Evolutionary conservation across 768 basidiomycete genomes (phyloP), one percentile per base, ranked within the genome.

Genomic region (Pleurotus giganteus): DNA sequence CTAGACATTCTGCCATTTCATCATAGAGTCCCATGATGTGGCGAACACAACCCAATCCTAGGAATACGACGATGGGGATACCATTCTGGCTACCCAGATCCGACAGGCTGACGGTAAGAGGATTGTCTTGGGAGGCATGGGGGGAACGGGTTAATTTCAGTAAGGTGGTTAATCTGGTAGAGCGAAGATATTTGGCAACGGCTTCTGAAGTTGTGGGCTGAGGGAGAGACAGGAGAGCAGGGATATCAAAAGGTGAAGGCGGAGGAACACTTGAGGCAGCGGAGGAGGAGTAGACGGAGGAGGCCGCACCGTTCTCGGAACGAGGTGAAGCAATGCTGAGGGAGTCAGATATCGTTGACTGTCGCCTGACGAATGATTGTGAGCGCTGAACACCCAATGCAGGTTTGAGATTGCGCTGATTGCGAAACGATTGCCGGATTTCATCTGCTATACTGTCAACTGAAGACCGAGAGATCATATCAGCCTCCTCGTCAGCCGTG

Each of bases 11-110:
- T 3, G 96, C 96, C 84, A 98, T 89, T 66, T 99, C 96, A 67
- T 98, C 96, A 66, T 94, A 98, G 45, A 98, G 71, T 12, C 91
- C 94, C 80, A 97, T 89, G 55, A 98, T 81, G 69, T 98, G 94
- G 36, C 96, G 82, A 3, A 98, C 96, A 64, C 92, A 93, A 13
- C 95, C 96, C 44, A 98, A 67, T 2, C 96, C 96, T 57, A 99
- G 82, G 68, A 96, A 99, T 21, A 98, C 82, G 21, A 99, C 73
- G 7, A 98, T 82, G 0, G 96, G 96, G 62, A 84, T 82, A 1
- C 96, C 96, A n/a, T 80, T 82, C 3, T 88, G 79, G 58, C 81
- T 82, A 2, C 97, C 96, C 57, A 98, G 79, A 65, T 98, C 96
- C 2, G 96, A 94, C n/a, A 96, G 76, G 61, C 96, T 96, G 54